These are phyloP conservation scores for Puccinia triticina DNA, from an alignment of 1,284 basidiomycete species.

Conservation along the genomic window DNA sequence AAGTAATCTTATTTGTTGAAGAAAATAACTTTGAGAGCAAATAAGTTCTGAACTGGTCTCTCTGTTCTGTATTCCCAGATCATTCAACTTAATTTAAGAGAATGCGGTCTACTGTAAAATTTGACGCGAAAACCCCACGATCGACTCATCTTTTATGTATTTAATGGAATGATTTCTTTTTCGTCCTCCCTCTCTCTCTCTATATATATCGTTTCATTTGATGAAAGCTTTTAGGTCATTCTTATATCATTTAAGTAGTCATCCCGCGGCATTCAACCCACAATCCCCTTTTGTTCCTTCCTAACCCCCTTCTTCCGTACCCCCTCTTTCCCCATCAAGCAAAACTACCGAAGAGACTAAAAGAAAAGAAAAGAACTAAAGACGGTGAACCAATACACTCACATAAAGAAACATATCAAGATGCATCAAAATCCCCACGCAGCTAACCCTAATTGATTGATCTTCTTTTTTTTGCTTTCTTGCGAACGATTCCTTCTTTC, in stretches of 20 bases:
- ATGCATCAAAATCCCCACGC: neutral
- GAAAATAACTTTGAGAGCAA: constrained; percentile 45
- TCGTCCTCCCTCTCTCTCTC: neutral
- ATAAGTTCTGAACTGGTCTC: constrained; percentile 38
- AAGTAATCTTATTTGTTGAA: constrained; percentile 59
- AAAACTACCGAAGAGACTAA: too few species aligned
- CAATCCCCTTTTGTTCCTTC: too few species aligned
- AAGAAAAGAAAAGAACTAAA: too few species aligned
- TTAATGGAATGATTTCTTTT: constrained; percentile 7
- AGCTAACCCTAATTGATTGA: neutral
- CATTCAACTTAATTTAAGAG: constrained; percentile 77
- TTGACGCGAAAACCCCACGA: neutral
- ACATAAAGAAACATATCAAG: too few species aligned
- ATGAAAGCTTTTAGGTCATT: neutral
- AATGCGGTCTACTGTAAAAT: constrained; percentile 74
- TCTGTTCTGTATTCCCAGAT: constrained; percentile 74
- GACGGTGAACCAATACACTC: too few species aligned
- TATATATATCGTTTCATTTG: neutral
- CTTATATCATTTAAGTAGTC: too few species aligned
- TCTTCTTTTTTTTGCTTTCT: neutral
- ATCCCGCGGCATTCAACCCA: too few species aligned
- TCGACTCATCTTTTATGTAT: neutral
- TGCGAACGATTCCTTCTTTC: neutral
- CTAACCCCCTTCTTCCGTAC: too few species aligned
- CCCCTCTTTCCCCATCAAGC: too few species aligned